Conservation (phyloP, 2,329 filamentous ascomycete species). For the Pestalotiopsis fici region DNA sequence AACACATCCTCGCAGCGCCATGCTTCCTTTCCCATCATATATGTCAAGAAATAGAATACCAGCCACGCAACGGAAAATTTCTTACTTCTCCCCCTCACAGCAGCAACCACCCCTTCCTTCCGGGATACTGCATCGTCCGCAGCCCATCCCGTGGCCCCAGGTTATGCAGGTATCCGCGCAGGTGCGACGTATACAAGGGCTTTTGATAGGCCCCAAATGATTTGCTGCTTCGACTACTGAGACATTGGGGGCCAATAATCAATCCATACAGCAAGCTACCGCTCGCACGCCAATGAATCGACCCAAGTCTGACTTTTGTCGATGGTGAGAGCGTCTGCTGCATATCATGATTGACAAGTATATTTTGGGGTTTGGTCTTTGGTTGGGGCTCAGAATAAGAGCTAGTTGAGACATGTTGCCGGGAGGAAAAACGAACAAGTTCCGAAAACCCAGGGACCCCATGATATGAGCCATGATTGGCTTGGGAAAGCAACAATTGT, state of each 20-base stretch:
- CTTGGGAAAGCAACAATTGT: neutral
- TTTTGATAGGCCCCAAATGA: neutral
- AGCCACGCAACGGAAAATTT: neutral
- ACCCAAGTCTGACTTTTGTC: neutral
- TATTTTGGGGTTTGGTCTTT: neutral
- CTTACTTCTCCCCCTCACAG: neutral
- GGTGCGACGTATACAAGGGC: neutral
- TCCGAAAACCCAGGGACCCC: neutral
- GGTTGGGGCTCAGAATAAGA: neutral
- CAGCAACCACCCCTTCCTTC: too few species aligned
- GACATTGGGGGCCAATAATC: constrained; percentile 4
- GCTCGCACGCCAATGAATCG: neutral
- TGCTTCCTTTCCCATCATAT: neutral
- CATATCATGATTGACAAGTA: neutral
- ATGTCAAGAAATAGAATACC: neutral
- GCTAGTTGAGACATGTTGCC: neutral
- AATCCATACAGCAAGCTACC: neutral
- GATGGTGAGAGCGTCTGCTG: neutral
- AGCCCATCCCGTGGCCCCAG: neutral
- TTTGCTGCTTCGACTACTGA: neutral
- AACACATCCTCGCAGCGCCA: neutral
- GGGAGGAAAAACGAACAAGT: neutral
- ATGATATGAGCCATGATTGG: neutral
- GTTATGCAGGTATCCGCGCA: neutral
- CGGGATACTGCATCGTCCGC: constrained; percentile 3